Base-by-base conservation (phyloP, 768 basidiomycete species). In the Podaxis carcinomalis region DNA sequence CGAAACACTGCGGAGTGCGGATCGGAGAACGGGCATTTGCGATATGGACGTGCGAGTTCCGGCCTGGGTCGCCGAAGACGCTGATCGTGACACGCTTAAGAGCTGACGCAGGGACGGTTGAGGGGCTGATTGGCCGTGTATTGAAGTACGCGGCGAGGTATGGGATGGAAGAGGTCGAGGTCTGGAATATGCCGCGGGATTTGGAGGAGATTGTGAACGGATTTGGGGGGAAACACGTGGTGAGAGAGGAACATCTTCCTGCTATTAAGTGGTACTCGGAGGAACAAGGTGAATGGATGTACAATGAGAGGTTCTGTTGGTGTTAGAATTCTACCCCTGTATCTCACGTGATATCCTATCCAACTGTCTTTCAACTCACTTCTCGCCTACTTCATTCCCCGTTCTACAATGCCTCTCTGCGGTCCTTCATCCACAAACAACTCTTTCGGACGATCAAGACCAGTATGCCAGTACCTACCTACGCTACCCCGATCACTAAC, bases 391-490 rank as follows among this genome's bases (percentile, higher is more conserved):
- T 25, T 23, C 23, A 49, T 23, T 49, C 46, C 25, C 47, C 35
- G n/a, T 21, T 6, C n/a, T 19, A 44, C 27, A 40, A 85, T 87
- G 86, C 72, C 82, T 57, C 73, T 83, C 66, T 88, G 87, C 71
- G 83, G 85, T 59, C 75, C 80, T 54, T 81, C 84, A 57, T 72
- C 77, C 10, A 75, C 74, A 40, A 77, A 78, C 62, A 62, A 81
- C 57, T 77, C 82, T n/a, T 88, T 88, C 72, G 83, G 84, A 39
- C 78, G 83, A 40, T 73, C 69, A 53, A 79, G 80, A 75, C 80
- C 83, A 65, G 84, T 85, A 70, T 50, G 80, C 66, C 35, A 44
- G 61, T 53, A 16, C 54, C 25, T 42, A 50, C 47, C 44, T 35
- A 49, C 39, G 21, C 40, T 64, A 14, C 59, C 47, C 3, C 9